Conservation (phyloP, 345 rosid species). For the Trapa incisa region DNA sequence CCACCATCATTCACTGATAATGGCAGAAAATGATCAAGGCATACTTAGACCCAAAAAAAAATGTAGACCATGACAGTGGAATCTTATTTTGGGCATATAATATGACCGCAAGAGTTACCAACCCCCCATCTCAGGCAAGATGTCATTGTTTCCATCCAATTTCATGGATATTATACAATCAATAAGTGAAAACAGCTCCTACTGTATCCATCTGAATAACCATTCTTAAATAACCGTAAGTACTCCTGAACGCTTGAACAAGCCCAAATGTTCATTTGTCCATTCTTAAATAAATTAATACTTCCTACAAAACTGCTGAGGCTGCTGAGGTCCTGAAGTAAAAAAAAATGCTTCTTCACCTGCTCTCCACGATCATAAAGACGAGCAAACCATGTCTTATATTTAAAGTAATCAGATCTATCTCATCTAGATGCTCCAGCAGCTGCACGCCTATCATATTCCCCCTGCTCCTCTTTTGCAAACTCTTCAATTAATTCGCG, state of each 20-base stretch:
- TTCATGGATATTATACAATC: no score
- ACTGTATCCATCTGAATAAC: no score
- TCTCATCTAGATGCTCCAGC: constrained; percentile 58
- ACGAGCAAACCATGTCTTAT: not conserved
- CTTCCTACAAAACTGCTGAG: constrained; percentile 8
- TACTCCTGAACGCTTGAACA: not conserved
- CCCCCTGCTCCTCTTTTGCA: constrained; percentile 82
- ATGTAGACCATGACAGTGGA: no score
- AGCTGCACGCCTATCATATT: constrained; percentile 47
- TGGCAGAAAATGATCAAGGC: no score
- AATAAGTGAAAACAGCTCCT: no score
- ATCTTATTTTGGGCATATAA: no score
- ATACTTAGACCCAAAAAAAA: no score
- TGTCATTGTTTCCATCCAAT: no score
- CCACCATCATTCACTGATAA: no score
- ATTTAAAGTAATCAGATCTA: not conserved
- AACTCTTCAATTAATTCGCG: constrained; percentile 87
- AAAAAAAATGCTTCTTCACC: not conserved
- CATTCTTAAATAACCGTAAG: no score
- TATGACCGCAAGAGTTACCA: no score
- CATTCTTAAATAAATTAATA: not conserved
- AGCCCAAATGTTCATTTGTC: not conserved
- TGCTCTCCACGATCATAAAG: not conserved
- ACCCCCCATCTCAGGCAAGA: no score
- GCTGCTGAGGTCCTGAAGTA: not conserved